Percentiles rank a stretch among this genome's conserved stretches.
Conservation (phyloP, 164 flowering plant species). For the Taxillus chinensis region DNA sequence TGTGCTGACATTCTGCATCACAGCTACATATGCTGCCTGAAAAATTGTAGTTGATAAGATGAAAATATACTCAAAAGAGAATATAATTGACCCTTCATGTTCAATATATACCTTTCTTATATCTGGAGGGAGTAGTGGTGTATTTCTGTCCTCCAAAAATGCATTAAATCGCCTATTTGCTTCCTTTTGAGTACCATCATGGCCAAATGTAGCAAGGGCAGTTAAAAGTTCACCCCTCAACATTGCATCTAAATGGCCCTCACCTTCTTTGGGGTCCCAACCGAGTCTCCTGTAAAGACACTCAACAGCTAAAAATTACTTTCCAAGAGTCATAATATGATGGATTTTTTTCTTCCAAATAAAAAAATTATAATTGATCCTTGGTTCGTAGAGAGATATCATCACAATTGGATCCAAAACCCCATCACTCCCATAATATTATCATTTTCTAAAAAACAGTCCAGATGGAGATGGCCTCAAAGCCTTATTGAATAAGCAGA, state of each 20-base stretch:
- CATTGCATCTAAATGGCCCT: slow-evolving; percentile 87
- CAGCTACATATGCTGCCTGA: slow-evolving; percentile 86
- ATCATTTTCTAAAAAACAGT: too few species aligned
- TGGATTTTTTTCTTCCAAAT: too few species aligned
- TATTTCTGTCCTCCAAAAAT: slow-evolving; percentile 66
- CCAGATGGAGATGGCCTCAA: too few species aligned
- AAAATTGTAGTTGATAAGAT: slow-evolving; percentile 9
- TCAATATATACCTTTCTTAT: slow-evolving; percentile 53
- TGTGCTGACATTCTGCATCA: slow-evolving; percentile 55
- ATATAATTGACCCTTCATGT: neutral
- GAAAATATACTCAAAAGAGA: neutral
- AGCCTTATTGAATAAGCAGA: too few species aligned
- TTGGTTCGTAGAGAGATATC: too few species aligned
- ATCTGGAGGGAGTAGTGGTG: slow-evolving; percentile 82
- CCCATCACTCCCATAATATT: too few species aligned
- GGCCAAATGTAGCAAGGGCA: slow-evolving; percentile 71
- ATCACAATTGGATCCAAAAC: too few species aligned
- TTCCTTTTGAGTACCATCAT: slow-evolving; percentile 56
- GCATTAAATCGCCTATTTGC: slow-evolving; percentile 63
- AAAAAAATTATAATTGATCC: too few species aligned
- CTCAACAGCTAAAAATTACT: neutral
- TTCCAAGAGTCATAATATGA: too few species aligned
- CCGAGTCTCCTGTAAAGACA: slow-evolving; percentile 64
- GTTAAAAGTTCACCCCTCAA: slow-evolving; percentile 87
- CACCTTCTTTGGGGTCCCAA: slow-evolving; percentile 78